These are phyloP conservation scores for Gymnopilus junonius DNA, from an alignment of 768 basidiomycete species.

Conservation along the genomic window DNA sequence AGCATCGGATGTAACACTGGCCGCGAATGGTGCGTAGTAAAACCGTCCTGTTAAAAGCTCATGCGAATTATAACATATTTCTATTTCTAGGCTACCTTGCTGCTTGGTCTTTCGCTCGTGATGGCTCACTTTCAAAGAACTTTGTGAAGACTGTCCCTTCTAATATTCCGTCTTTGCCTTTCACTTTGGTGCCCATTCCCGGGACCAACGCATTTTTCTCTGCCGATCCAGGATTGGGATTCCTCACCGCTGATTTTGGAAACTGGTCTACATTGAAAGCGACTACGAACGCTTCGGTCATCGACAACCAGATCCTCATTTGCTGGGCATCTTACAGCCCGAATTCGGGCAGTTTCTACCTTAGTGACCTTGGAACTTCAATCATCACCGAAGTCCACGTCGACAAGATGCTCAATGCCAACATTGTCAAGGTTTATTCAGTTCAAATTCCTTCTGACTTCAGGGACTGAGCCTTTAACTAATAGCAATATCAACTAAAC, in stretches of 20 bases:
- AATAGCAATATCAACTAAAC: neutral
- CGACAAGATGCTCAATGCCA: neutral
- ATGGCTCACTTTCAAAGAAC: slow-evolving; percentile 1
- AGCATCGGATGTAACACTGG: neutral
- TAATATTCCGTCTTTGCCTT: neutral
- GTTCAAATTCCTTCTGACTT: neutral
- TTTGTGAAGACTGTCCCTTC: neutral
- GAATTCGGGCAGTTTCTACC: neutral
- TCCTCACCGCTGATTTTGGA: neutral
- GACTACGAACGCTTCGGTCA: neutral
- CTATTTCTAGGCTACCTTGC: slow-evolving; percentile 1
- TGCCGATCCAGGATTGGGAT: neutral
- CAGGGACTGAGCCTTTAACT: neutral
- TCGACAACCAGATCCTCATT: neutral
- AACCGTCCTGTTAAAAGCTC: neutral
- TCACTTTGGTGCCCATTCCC: slow-evolving; percentile 1
- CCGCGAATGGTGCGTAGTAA: neutral
- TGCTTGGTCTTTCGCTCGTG: neutral
- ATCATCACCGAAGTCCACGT: neutral
- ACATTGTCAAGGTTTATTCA: neutral
- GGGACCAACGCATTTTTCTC: neutral
- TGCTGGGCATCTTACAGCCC: neutral
- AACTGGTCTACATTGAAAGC: neutral
- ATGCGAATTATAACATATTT: neutral
- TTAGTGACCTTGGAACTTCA: neutral